Evolutionary conservation across 768 basidiomycete genomes (phyloP).

Genomic region (Boletus vinaceobasis): DNA sequence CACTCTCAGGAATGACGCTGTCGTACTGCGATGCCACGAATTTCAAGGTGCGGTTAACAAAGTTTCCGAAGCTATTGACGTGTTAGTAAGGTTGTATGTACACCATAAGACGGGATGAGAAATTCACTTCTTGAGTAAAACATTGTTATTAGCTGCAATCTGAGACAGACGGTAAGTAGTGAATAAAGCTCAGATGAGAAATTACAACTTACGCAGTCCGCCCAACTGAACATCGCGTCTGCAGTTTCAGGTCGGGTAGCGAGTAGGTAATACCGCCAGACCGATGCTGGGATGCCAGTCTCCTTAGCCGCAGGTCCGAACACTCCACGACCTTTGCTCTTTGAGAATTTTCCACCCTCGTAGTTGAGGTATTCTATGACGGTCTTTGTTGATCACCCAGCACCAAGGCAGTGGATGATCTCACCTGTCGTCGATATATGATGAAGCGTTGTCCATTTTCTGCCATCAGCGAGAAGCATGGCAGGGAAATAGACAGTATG

Average conservation of each 20-base stretch:
- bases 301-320: conserved; percentile 94
- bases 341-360: conserved; percentile 98
- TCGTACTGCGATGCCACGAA: conserved; percentile 87
- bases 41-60: conserved; percentile 91
- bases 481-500: conserved; percentile 95
- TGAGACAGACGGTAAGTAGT: conserved; percentile 26
- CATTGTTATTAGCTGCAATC: conserved; percentile 90
- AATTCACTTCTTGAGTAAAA: conserved; percentile 86
- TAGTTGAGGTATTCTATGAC: conserved; percentile 90
- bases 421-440: conserved; percentile 93
- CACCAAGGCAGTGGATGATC: conserved; percentile 12
- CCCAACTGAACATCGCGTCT: conserved; percentile 97
- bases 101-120: not conserved
- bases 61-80: conserved; percentile 82
- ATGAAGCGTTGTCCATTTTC: conserved; percentile 90
- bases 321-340: conserved; percentile 93
- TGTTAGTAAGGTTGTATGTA: not conserved
- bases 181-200: not conserved
- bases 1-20: conserved; percentile 74
- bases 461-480: conserved; percentile 82
- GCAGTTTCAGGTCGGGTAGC: conserved; percentile 90
- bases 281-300: conserved; percentile 88
- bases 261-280: conserved; percentile 96
- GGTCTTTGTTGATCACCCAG: not conserved
- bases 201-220: conserved; percentile 68